Evolutionary conservation across 305 asterid species (phyloP), one percentile per base, ranked within the genome.

Genomic region (Fraxinus sp.): DNA sequence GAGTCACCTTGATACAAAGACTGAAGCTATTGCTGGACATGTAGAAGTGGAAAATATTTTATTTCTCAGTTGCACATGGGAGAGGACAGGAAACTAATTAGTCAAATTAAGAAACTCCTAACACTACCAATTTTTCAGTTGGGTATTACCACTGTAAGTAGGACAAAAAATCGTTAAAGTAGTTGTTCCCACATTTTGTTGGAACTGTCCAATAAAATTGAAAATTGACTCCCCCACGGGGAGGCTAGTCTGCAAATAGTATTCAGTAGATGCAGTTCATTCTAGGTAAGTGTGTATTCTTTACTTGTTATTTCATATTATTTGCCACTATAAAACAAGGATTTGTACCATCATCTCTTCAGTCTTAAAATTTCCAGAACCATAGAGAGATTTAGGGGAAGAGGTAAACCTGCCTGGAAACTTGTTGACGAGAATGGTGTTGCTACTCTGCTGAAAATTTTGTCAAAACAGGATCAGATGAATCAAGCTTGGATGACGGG

Each of bases 401-500:
- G 49, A 41, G 49, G 49, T 41, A 41, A 41, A 79, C 82, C 77
- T 79, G 79, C 91, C 91, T 86, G 90, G 52, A 68, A 18, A 66
- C 75, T 77, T 80, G 80, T 78, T 4, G 83, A 81, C 70, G 86
- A 77, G 77, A 81, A 84, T 86, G 86, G 89, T 30, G 85, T 74
- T 41, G 78, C 85, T 78, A 75, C 77, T 41, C 88, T 49, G 70
- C 79, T 68, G 90, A 83, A 66, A 77, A 68, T 77, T 87, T 85
- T 52, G 77, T 75, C 73, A 75, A 55, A 26, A 81, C 79, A 13
- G 49, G 24, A 76, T 73, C 78, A 62, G 80, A 26, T 24, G 82
- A 83, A 76, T 84, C 82, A 14, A 71, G 79, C 77, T 70, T 57
- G 16, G 82, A 81, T 62, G 85, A 82, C 20, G 41, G 74, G 20